Evolutionary conservation across 2,329 filamentous ascomycete species (phyloP).

Genomic region (Coniochaeta pulveracea): DNA sequence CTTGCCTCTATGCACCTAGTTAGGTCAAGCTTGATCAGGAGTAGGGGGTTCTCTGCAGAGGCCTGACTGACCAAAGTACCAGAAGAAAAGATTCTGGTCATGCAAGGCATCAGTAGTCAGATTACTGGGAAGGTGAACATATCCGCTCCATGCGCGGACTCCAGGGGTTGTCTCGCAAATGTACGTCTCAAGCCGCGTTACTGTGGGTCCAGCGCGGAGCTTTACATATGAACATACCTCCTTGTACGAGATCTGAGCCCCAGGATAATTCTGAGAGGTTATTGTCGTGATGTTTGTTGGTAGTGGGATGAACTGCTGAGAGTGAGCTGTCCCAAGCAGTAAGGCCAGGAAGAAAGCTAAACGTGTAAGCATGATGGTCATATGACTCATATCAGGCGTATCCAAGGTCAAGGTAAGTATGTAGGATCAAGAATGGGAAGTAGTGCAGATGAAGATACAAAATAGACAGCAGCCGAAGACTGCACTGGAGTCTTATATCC

Average conservation of each 20-base stretch:
- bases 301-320: conserved; percentile 6
- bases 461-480: no score
- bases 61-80: conserved; percentile 28
- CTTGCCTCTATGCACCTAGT: conserved; percentile 31
- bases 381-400: no score
- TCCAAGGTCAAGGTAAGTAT: no score
- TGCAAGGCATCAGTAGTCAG: conserved; percentile 25
- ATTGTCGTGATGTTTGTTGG: conserved; percentile 22
- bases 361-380: no score
- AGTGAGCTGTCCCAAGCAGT: neutral
- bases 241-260: conserved; percentile 22
- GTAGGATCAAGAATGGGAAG: no score
- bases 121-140: conserved; percentile 40
- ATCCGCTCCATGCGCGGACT: conserved; percentile 44
- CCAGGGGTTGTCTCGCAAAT: conserved; percentile 46
- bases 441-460: no score
- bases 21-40: no score
- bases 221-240: conserved; percentile 3
- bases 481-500: no score
- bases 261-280: conserved; percentile 23
- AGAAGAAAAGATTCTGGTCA: conserved; percentile 50
- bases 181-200: conserved; percentile 7
- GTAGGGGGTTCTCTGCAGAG: neutral
- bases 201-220: neutral
- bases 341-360: neutral